A percentile compares a stretch with the other conserved stretches of the same genome.
These are phyloP conservation scores for peach (Prunus persica) DNA, from an alignment of 306 rosid species.

Conservation along the genomic window Prunus_persica_NCBIv2 NC_034009.1:41458001-41458500, in stretches of 20 bases:
- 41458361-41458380: neutral
- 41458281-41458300: neutral
- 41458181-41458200: neutral
- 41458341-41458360: neutral
- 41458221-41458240: neutral
- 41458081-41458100: too few relatives aligned
- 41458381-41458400: neutral
- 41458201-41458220: neutral
- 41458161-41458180: too few relatives aligned
- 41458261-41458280: too few relatives aligned
- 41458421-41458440: neutral
- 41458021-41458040: too few relatives aligned
- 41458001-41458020: too few relatives aligned
- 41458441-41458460: neutral
- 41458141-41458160: too few relatives aligned
- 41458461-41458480: neutral
- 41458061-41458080: too few relatives aligned
- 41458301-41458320: neutral
- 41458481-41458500: neutral
- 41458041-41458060: too few relatives aligned
- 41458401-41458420: neutral
- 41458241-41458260: neutral
- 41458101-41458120: too few relatives aligned
- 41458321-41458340: neutral
- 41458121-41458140: too few relatives aligned